Percentiles rank a stretch among this genome's conserved stretches.
Evolutionary conservation across 108 stramenopile species (phyloP).

Genomic region (Nitzschia palea): DNA sequence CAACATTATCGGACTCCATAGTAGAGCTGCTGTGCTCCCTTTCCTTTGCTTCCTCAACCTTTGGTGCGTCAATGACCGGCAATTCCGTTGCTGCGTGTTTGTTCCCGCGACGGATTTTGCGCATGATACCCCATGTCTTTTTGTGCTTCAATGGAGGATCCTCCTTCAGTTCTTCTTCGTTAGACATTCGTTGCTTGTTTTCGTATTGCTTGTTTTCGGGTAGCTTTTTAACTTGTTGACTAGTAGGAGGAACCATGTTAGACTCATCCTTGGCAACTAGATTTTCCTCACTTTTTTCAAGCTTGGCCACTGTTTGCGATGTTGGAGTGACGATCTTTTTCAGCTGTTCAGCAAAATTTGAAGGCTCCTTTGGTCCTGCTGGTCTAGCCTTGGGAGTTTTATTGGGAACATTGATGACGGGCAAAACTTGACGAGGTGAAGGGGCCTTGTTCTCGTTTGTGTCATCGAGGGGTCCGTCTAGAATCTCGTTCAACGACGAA

Average conservation of each 20-base stretch:
- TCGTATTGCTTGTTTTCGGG: no score
- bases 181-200: no score
- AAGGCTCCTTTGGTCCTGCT: neutral
- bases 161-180: no score
- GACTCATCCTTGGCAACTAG: no score
- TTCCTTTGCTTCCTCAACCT: neutral
- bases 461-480: constrained; percentile 26
- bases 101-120: neutral
- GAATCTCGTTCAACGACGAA: constrained; percentile 32
- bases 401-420: constrained; percentile 6
- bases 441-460: neutral
- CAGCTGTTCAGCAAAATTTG: neutral
- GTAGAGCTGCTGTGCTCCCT: no score
- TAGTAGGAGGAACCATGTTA: no score
- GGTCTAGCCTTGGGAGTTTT: neutral
- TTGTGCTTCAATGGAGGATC: neutral
- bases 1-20: no score
- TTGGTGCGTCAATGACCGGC: neutral
- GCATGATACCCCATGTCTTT: constrained; percentile 4
- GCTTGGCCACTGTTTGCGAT: no score
- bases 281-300: no score
- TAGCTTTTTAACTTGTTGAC: no score
- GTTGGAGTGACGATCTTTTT: neutral
- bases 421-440: constrained; percentile 15
- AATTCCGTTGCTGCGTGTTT: no score